Evolutionary conservation across 2,329 filamentous ascomycete genomes (phyloP).

Genomic region (Penicillium rolfsii): DNA sequence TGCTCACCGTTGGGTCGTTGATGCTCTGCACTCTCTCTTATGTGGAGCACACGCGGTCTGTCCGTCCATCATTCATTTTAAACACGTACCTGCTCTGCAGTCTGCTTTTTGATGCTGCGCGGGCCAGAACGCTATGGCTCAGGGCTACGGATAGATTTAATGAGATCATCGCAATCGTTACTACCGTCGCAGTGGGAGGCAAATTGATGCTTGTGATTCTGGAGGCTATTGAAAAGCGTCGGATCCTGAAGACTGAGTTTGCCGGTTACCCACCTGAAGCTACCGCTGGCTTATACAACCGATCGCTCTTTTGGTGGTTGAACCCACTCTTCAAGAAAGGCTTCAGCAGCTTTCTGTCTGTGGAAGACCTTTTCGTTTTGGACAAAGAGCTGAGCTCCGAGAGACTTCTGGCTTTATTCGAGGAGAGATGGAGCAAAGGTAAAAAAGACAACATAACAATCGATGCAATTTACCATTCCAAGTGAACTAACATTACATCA

Average conservation of each 20-base stretch:
- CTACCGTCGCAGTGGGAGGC: constrained; percentile 46
- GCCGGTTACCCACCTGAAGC: constrained; percentile 53
- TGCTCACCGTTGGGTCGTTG: constrained; percentile 35
- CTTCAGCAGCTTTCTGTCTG: constrained; percentile 48
- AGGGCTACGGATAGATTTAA: constrained; percentile 33
- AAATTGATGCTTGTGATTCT: constrained; percentile 51
- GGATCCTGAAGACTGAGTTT: constrained; percentile 45
- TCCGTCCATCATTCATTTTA: constrained; percentile 53
- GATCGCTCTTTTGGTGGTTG: constrained; percentile 58
- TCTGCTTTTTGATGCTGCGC: constrained; percentile 51
- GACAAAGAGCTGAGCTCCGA: constrained; percentile 52
- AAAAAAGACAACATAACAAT: neutral
- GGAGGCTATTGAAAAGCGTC: constrained; percentile 52
- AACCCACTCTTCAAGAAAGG: constrained; percentile 56
- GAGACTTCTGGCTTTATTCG: constrained; percentile 44
- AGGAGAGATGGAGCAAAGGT: constrained; percentile 48
- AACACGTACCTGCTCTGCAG: constrained; percentile 53
- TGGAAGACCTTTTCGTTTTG: constrained; percentile 51
- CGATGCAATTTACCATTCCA: neutral
- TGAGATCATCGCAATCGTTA: constrained; percentile 47
- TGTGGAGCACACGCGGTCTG: constrained; percentile 51
- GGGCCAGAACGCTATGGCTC: constrained; percentile 51
- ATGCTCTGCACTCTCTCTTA: constrained; percentile 49
- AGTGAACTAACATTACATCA: constrained; percentile 16
- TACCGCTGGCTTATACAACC: constrained; percentile 56